phyloP scores from a whole-genome alignment of 2,329 filamentous ascomycete genomes.

The Lanzia echinophila region DNA sequence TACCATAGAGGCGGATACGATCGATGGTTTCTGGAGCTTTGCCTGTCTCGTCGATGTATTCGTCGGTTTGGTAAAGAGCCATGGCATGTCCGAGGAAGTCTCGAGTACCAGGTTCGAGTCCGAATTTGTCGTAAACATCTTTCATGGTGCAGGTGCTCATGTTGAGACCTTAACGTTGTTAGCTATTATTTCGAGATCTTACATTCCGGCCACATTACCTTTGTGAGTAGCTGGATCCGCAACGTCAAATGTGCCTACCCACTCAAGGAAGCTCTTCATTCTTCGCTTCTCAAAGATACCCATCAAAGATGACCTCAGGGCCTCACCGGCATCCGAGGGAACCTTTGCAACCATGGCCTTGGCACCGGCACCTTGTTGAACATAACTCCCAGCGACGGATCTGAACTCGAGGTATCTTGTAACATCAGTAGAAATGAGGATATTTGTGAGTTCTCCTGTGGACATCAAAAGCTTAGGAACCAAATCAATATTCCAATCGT shows the following conservation, averaged over 20 bases:
- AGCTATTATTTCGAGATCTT: slow-evolving; percentile 18
- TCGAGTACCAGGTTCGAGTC: slow-evolving; percentile 78
- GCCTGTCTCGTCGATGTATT: slow-evolving; percentile 70
- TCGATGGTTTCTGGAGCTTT: slow-evolving; percentile 78
- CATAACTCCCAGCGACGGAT: slow-evolving; percentile 92
- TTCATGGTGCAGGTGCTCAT: slow-evolving; percentile 80
- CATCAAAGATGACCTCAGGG: slow-evolving; percentile 89
- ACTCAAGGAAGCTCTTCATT: slow-evolving; percentile 94
- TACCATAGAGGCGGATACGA: slow-evolving; percentile 92
- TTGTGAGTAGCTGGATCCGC: slow-evolving; percentile 83
- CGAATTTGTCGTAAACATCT: slow-evolving; percentile 98
- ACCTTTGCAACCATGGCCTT: slow-evolving; percentile 96
- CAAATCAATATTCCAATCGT: slow-evolving; percentile 99
- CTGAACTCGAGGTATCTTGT: slow-evolving; percentile 87
- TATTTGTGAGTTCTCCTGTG: slow-evolving; percentile 96
- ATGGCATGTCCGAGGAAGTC: slow-evolving; percentile 98
- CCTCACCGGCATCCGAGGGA: slow-evolving; percentile 85
- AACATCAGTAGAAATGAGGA: slow-evolving; percentile 91
- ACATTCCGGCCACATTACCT: slow-evolving; percentile 47
- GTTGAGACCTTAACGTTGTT: slow-evolving; percentile 59
- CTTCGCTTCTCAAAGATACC: slow-evolving; percentile 96
- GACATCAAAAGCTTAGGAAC: slow-evolving; percentile 99
- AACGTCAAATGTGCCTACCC: slow-evolving; percentile 79
- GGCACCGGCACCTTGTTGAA: slow-evolving; percentile 76
- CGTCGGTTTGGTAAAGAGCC: slow-evolving; percentile 89